Evolutionary conservation across 148 eudicot genomes (phyloP), one percentile per base, ranked within the genome.

Genomic region (Rheum nobile): DNA sequence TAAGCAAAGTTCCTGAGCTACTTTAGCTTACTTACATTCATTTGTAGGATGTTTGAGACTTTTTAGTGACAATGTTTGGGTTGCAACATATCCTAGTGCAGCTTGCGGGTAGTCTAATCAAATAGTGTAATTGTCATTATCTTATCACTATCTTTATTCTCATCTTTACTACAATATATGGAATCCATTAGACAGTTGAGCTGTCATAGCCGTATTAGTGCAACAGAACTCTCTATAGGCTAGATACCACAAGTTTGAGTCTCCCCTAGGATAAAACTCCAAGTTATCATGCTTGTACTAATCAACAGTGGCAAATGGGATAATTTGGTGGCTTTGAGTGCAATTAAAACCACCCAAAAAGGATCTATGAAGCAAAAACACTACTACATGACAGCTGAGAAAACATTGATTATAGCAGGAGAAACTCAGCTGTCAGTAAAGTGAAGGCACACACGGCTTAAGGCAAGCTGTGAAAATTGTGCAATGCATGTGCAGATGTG

Each of bases 401-500:
- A n/a, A 14, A 10, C 17, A 44, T 2, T 44, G 16, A 14, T 2
- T 10, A 16, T 44, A 14, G 2, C 48, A 44, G 48, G 39, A 37
- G 6, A 37, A 41, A 41, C 11, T 41, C 43, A 41, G 43, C 11
- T 41, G 43, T 41, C 43, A 41, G 43, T 0, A 41, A 41, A 41
- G 43, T 41, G 43, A 41, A 8, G 5, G 43, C 43, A 41, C 8
- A 41, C 8, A 41, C 11, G 8, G 43, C 43, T 41, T 41, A 41
- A 41, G 43, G 43, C 43, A 41, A 41, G 43, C 43, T 3, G 37
- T 41, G 11, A 3, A 41, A 41, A 50, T 50, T 50, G 57, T 50
- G 57, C 57, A 50, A 11, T 26, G 67, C 67, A 59, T 59, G 34
- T 59, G 67, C 67, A 35, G 35, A 59, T 59, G 34, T 59, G 67